Percentiles rank a stretch among this genome's conserved stretches.
Conservation (phyloP, 2,329 filamentous ascomycete species). For the Xylaria sp. region DNA sequence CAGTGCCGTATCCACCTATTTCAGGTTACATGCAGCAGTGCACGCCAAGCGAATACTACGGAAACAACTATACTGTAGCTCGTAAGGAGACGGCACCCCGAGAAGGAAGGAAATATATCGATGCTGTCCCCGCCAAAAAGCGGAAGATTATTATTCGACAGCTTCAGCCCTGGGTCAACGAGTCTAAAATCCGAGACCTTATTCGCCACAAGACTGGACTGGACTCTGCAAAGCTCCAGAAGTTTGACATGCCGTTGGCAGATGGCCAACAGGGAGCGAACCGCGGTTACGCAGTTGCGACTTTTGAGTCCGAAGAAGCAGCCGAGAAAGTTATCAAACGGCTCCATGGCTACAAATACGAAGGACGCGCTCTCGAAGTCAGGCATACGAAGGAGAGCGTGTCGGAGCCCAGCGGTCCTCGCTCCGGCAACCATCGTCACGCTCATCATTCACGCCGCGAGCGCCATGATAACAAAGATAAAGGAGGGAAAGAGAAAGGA, state of each 20-base stretch:
- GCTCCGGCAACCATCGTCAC: conserved; percentile 31
- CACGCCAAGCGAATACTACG: conserved; percentile 38
- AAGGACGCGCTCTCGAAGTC: conserved; percentile 43
- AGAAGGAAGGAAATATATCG: conserved; percentile 17
- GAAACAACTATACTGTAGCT: conserved; percentile 38
- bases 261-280: conserved; percentile 40
- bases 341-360: conserved; percentile 46
- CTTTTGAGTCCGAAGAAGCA: conserved; percentile 44
- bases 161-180: conserved; percentile 42
- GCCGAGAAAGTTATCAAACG: conserved; percentile 44
- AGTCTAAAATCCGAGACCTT: conserved; percentile 46
- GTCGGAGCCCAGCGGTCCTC: conserved; percentile 40
- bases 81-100: conserved; percentile 21
- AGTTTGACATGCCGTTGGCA: conserved; percentile 45
- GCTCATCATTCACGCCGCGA: conserved; percentile 29
- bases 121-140: conserved; percentile 41
- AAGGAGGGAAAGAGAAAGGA: conserved; percentile 43
- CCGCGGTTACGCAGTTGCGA: conserved; percentile 47
- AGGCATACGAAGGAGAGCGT: conserved; percentile 47
- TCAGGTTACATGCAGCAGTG: conserved; percentile 37
- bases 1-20: conserved; percentile 24
- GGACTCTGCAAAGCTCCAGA: conserved; percentile 43
- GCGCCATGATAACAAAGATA: conserved; percentile 38
- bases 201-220: conserved; percentile 45
- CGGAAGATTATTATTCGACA: conserved; percentile 50